A percentile compares a stretch with the other conserved stretches of the same genome.
phyloP scores from a whole-genome alignment of 371 early-diverging fungal genomes.

The Rhizopus sp. region DNA sequence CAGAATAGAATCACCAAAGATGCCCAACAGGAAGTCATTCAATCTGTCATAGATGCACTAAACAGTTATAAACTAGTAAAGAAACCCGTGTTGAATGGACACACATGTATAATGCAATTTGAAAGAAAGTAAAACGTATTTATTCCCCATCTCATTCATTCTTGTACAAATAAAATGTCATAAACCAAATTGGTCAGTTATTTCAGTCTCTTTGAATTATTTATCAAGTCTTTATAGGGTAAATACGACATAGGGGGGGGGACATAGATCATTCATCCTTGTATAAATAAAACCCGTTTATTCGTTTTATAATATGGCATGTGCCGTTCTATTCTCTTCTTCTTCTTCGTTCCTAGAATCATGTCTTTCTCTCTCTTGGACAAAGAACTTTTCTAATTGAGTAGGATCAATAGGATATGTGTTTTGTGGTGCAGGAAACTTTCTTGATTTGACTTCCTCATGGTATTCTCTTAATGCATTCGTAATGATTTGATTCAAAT shows the following conservation, averaged over 20 bases:
- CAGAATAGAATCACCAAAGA: constrained; percentile 29
- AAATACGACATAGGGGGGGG: no score
- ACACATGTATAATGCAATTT: constrained; percentile 40
- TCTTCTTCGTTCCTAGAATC: constrained; percentile 15
- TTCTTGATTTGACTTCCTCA: constrained; percentile 72
- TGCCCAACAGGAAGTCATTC: constrained; percentile 27
- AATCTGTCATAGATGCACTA: constrained; percentile 20
- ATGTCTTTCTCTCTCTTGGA: constrained; percentile 23
- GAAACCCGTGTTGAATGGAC: constrained; percentile 27
- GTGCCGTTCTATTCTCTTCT: constrained; percentile 3
- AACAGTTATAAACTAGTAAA: constrained; percentile 38
- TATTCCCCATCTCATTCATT: no score
- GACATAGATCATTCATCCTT: no score
- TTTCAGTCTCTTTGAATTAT: no score
- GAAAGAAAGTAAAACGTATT: constrained; percentile 25
- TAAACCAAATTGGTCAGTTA: no score
- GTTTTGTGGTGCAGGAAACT: constrained; percentile 79
- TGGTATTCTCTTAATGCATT: constrained; percentile 73
- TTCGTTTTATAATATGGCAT: neutral
- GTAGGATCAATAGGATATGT: constrained; percentile 73
- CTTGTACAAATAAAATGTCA: no score
- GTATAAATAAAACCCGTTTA: no score
- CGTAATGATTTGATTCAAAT: constrained; percentile 70
- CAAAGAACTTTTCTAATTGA: constrained; percentile 57
- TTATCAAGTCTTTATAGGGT: neutral